phyloP scores from a whole-genome alignment of 257 asterid genomes.

The Solanum pimpinellifolium region DNA sequence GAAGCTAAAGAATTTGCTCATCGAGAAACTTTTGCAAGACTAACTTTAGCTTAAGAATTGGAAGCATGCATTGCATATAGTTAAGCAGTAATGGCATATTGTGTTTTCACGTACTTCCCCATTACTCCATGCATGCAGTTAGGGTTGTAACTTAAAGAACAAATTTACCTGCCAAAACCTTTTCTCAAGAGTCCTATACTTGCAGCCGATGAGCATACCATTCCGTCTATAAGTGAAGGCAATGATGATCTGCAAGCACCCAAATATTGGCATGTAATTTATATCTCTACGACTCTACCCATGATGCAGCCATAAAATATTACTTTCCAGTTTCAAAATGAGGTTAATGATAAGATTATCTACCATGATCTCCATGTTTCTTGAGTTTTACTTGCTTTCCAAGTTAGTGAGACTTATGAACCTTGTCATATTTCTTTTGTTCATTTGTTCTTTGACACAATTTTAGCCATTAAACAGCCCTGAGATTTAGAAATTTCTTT shows the following conservation, averaged over 20 bases:
- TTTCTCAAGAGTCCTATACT: slow-evolving; percentile 53
- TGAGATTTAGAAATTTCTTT: not conserved
- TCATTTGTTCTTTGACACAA: not conserved
- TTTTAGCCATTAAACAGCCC: not conserved
- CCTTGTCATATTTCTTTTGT: not conserved
- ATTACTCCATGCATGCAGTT: not conserved
- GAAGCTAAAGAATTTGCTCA: not conserved
- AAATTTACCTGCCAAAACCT: slow-evolving; percentile 66
- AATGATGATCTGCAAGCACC: slow-evolving; percentile 46
- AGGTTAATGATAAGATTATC: not conserved
- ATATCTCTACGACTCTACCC: not conserved
- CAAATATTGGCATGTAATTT: not conserved
- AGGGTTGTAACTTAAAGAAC: not conserved
- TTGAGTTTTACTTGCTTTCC: not conserved
- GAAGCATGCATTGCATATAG: not conserved
- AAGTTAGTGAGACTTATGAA: not conserved
- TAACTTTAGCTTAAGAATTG: not conserved
- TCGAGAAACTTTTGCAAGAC: not conserved
- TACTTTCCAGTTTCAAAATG: not conserved
- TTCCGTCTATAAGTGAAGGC: slow-evolving; percentile 61
- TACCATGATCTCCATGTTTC: not conserved
- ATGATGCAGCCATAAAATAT: not conserved
- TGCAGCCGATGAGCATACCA: slow-evolving; percentile 60
- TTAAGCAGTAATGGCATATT: not conserved
- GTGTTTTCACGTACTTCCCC: not conserved